Evolutionary conservation across 441 rosid species (phyloP).

Genomic region (Populus hybrid): DNA sequence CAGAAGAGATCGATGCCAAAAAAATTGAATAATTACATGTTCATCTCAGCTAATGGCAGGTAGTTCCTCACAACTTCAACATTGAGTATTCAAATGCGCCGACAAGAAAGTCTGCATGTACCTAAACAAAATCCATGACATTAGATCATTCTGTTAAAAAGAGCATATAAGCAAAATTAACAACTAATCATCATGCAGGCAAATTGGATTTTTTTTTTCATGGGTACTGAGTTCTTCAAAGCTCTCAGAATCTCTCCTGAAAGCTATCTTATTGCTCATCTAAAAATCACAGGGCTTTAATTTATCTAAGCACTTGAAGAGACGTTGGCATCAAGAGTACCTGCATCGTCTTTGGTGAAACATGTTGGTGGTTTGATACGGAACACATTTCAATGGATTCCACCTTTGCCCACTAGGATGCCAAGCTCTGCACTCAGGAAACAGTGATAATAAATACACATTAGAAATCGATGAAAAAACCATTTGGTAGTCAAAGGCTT

Average conservation of each 20-base stretch:
- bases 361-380: slow-evolving; percentile 94
- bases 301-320: neutral
- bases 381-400: slow-evolving; percentile 79
- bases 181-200: neutral
- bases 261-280: neutral
- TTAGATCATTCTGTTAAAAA: neutral
- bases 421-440: slow-evolving; percentile 52
- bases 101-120: slow-evolving; percentile 72
- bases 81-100: slow-evolving; percentile 78
- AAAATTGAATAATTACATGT: slow-evolving; percentile 4
- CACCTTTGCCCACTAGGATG: slow-evolving; percentile 86
- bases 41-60: slow-evolving; percentile 1
- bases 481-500: neutral
- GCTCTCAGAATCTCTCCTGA: neutral
- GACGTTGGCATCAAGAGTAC: slow-evolving; percentile 26
- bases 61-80: slow-evolving; percentile 51
- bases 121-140: neutral
- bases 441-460: neutral
- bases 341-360: slow-evolving; percentile 86
- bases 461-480: neutral
- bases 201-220: neutral
- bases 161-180: neutral
- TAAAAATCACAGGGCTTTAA: neutral
- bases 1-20: neutral
- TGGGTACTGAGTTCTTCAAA: neutral